These are phyloP conservation scores for Irpex sp. DNA, from an alignment of 1,284 basidiomycete genomes.

Conservation along the genomic window DNA sequence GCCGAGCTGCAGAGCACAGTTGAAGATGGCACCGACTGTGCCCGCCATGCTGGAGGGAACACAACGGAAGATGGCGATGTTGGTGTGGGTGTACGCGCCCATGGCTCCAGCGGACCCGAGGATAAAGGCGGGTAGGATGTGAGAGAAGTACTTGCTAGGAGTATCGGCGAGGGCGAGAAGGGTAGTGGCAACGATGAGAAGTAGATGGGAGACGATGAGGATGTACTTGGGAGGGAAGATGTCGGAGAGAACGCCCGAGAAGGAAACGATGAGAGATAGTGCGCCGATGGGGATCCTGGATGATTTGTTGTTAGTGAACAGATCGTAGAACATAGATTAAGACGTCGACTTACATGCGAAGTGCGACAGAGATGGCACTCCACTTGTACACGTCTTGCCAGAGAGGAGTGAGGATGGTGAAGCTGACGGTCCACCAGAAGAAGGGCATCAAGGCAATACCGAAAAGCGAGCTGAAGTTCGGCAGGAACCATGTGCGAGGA, in stretches of 20 bases:
- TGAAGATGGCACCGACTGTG: constrained; percentile 53
- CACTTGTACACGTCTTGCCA: constrained; percentile 38
- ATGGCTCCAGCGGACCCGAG: constrained; percentile 40
- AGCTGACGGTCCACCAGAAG: constrained; percentile 40
- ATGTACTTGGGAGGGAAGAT: constrained; percentile 39
- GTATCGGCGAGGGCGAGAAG: constrained; percentile 39
- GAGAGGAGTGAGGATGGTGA: constrained; percentile 33
- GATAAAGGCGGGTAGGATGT: constrained; percentile 46
- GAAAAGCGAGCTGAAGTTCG: constrained; percentile 38
- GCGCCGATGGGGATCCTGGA: constrained; percentile 40
- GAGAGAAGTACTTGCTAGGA: constrained; percentile 41
- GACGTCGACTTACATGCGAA: constrained; percentile 32
- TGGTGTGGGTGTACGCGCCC: constrained; percentile 30
- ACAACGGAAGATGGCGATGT: constrained; percentile 47
- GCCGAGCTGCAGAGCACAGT: constrained; percentile 49
- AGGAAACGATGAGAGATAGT: constrained; percentile 31
- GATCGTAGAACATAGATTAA: too few species aligned
- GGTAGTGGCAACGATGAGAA: constrained; percentile 37
- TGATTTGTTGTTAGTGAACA: not conserved
- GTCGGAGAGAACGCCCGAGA: constrained; percentile 37
- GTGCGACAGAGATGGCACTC: constrained; percentile 34
- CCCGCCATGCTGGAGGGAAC: constrained; percentile 46
- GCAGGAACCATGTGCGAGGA: constrained; percentile 38
- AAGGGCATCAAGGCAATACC: constrained; percentile 35
- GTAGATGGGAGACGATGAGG: constrained; percentile 36